phyloP scores from a whole-genome alignment of 495 filamentous ascomycete species.

The Xylaria venustula region DNA sequence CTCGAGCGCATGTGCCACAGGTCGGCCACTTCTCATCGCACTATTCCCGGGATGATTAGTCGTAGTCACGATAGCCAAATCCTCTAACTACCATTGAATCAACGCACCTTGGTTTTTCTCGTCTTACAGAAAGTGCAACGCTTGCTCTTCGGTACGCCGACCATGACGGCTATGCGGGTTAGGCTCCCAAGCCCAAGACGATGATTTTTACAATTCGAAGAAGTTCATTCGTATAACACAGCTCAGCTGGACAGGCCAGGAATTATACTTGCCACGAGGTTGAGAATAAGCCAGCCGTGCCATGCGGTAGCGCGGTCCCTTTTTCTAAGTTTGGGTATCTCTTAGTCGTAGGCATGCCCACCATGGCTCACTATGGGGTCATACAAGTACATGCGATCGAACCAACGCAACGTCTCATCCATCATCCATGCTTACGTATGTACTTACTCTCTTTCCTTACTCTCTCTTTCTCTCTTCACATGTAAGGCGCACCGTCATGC shows the following conservation, averaged over 20 bases:
- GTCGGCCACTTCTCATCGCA: conserved; percentile 44
- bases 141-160: conserved; percentile 31
- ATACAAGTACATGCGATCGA: not conserved
- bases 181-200: not conserved
- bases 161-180: conserved; percentile 15
- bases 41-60: conserved; percentile 16
- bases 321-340: no score
- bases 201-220: not conserved
- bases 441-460: not conserved
- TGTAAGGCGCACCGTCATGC: no score
- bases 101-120: conserved; percentile 28
- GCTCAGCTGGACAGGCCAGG: no score
- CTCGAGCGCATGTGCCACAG: conserved; percentile 38
- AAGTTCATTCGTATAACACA: no score
- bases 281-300: no score
- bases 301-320: no score
- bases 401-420: not conserved
- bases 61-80: not conserved
- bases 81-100: not conserved
- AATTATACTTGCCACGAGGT: no score
- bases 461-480: not conserved
- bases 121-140: conserved; percentile 30
- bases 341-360: no score
- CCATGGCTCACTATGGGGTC: not conserved
- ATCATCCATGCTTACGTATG: not conserved